Percentiles rank a stretch among this genome's conserved stretches.
These are phyloP conservation scores for Tolypocladium cylindrosporum DNA, from an alignment of 2,329 filamentous ascomycete species.

Conservation along the genomic window DNA sequence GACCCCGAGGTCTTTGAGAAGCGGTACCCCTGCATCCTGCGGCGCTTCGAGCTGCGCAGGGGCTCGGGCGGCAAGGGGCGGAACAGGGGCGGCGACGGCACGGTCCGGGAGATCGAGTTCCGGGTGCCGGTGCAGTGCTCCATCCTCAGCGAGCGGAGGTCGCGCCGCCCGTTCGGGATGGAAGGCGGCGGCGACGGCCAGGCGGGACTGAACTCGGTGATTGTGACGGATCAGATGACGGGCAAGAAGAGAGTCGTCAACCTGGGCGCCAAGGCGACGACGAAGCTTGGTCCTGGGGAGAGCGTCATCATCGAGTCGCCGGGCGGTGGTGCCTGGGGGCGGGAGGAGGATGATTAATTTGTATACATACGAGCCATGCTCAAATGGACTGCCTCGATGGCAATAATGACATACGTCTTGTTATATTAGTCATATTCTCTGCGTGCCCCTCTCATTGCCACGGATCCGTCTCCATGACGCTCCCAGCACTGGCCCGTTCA, in stretches of 20 bases:
- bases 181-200: conserved; percentile 60
- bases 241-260: conserved; percentile 33
- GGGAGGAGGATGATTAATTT: not conserved
- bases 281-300: conserved; percentile 46
- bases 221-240: conserved; percentile 8
- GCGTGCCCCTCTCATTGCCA: not conserved
- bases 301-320: conserved; percentile 52
- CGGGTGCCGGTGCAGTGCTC: conserved; percentile 66
- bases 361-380: not conserved
- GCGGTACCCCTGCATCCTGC: conserved; percentile 57
- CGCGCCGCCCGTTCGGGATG: conserved; percentile 62
- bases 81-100: conserved; percentile 64
- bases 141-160: conserved; percentile 69
- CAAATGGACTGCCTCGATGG: not conserved
- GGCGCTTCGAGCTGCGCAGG: conserved; percentile 55
- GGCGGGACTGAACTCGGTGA: conserved; percentile 48
- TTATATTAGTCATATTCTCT: not conserved
- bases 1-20: conserved; percentile 73
- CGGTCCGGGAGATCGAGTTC: conserved; percentile 73
- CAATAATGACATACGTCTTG: not conserved
- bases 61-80: conserved; percentile 49
- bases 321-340: conserved; percentile 52
- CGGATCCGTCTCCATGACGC: not conserved
- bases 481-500: not conserved
- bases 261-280: conserved; percentile 50